Conservation (phyloP, 2,329 filamentous ascomycete genomes). For the Phaeosphaeria sp. region DNA sequence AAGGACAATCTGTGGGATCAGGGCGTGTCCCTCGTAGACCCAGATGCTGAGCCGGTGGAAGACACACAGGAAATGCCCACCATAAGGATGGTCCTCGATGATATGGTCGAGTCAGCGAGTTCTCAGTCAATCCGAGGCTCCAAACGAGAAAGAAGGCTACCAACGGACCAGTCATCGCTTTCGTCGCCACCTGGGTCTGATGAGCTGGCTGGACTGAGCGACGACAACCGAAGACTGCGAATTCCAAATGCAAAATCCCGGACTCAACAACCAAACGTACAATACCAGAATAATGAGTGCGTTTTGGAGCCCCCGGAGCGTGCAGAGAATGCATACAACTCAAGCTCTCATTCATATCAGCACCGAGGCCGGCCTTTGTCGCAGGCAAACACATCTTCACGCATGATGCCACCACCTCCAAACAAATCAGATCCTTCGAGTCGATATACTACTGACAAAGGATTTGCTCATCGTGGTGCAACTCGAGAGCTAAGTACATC, state of each 20-base stretch:
- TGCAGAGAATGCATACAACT: not conserved
- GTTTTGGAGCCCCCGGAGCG: not conserved
- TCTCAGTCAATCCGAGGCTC: not conserved
- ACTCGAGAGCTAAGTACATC: not conserved
- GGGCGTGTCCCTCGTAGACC: slow-evolving; percentile 7
- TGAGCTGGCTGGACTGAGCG: not conserved
- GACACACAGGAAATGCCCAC: slow-evolving; percentile 12
- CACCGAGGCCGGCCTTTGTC: slow-evolving; percentile 32
- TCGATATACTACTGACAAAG: not conserved
- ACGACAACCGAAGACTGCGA: not conserved
- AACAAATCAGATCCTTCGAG: not conserved
- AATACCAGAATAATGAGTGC: not conserved
- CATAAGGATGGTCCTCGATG: not conserved
- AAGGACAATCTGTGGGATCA: slow-evolving; percentile 3
- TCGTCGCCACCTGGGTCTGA: not conserved
- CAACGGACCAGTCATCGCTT: not conserved
- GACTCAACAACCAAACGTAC: not conserved
- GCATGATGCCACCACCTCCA: slow-evolving; percentile 28
- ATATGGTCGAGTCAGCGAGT: not conserved
- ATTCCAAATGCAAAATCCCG: not conserved
- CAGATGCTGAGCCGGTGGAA: slow-evolving; percentile 7
- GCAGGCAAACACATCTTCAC: slow-evolving; percentile 41
- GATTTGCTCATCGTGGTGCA: not conserved
- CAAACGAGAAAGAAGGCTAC: not conserved
- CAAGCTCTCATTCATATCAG: slow-evolving; percentile 8